phyloP scores from a whole-genome alignment of 345 rosid genomes.

The Salix purpurea region DNA sequence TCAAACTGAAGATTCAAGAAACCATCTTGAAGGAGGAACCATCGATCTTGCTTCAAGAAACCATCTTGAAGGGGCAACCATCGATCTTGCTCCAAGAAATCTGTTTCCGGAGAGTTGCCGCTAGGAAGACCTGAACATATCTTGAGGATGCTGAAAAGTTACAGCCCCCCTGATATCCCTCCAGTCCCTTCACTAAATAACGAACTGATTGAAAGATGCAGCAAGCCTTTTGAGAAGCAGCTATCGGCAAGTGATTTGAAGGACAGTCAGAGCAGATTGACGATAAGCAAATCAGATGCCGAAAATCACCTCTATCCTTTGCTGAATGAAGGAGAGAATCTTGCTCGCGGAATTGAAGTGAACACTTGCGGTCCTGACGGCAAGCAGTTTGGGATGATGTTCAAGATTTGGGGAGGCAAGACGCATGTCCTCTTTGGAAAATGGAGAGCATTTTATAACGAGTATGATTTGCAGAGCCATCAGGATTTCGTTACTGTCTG shows the following conservation, averaged over 20 bases:
- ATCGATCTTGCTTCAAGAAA: too few relatives aligned
- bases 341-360: not conserved
- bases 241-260: slow-evolving; percentile 7
- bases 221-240: slow-evolving; percentile 20
- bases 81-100: too few relatives aligned
- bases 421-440: slow-evolving; percentile 3
- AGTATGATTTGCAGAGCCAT: not conserved
- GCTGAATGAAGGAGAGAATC: not conserved
- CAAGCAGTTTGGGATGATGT: not conserved
- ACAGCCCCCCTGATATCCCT: not conserved
- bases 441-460: slow-evolving; percentile 5
- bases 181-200: not conserved
- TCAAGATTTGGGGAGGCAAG: slow-evolving; percentile 4
- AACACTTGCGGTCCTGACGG: not conserved
- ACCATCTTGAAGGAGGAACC: too few relatives aligned
- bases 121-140: not conserved
- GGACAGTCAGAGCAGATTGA: not conserved
- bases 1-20: too few relatives aligned
- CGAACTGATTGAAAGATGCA: slow-evolving; percentile 1
- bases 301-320: not conserved
- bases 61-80: too few relatives aligned
- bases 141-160: not conserved
- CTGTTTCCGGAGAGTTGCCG: too few relatives aligned
- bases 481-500: slow-evolving; percentile 14
- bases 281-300: not conserved